Evolutionary conservation across 169 alveolate genomes (phyloP), one percentile per base, ranked within the genome.

Genomic region (Ichthyophthirius multifiliis): DNA sequence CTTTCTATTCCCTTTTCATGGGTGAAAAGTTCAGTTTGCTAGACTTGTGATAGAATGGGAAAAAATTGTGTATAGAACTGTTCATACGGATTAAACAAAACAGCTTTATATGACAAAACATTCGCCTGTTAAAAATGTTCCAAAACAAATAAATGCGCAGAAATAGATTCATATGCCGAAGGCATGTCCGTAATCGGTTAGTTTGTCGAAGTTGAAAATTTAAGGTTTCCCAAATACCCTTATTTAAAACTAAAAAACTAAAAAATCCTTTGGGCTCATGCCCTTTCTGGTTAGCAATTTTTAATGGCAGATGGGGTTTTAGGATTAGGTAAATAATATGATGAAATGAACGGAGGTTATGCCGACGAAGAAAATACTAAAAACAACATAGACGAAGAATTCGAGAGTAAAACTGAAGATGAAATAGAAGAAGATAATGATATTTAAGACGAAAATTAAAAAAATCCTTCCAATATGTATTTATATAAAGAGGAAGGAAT

Each of bases 1-100:
- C 18, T 55, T 16, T 27, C 71, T 20, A 27, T 39, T 67, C 77
- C 77, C 18, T 67, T 47, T 47, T 34, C 77, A n/a, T 67, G 77
- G 77, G 77, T 67, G 13, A 67, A 67, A 44, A 39, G 77, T 34
- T 32, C 43, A 5, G 77, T 18, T 13, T 67, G 77, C 23, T 7
- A 67, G 27, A 37, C 55, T 5, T 67, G 46, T 30, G 39, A 39
- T 20, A 32, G 77, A 12, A 41, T 18, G 6, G 77, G 77, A 39
- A 39, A 35, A 23, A 64, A 31, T 5, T 32, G 75, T 64, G 18
- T 18, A n/a, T 15, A 3, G 41, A 67, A 34, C 13, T 4, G 18
- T 5, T n/a, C 13, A 13, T 45, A 6, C 4, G 16, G 16, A 6
- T n/a, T 4, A n/a, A n/a, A 27, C 18, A 13, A 16, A 6, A 4